Conservation (phyloP, 2,329 filamentous ascomycete genomes). For the Claviceps sp. region DNA sequence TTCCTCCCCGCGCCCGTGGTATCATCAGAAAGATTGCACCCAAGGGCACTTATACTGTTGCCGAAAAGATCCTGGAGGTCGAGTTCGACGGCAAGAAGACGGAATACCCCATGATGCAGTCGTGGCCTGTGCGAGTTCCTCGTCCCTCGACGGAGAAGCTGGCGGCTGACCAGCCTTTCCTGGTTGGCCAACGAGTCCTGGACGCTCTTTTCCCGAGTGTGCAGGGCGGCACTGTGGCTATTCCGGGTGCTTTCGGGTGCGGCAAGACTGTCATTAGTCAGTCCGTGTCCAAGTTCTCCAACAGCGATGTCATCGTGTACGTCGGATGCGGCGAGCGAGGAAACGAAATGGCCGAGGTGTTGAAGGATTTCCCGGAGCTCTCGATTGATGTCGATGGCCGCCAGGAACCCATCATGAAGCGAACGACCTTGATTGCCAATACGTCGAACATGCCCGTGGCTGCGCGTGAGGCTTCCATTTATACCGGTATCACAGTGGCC, state of each 20-base stretch:
- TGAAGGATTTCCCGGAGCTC: conserved; percentile 99
- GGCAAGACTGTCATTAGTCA: conserved; percentile 99
- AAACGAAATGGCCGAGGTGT: conserved; percentile 98
- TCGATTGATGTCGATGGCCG: conserved; percentile 88
- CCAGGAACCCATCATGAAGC: conserved; percentile 99
- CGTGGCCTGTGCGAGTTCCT: conserved; percentile 93
- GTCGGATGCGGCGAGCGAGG: conserved; percentile 86
- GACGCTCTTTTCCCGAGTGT: conserved; percentile 95
- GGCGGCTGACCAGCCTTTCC: conserved; percentile 76
- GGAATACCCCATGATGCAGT: conserved; percentile 96
- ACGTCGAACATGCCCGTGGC: conserved; percentile 99
- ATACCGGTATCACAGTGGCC: conserved; percentile 86
- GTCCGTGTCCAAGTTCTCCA: conserved; percentile 98
- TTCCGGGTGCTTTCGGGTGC: conserved; percentile 95
- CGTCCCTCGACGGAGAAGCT: conserved; percentile 87
- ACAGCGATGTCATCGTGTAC: conserved; percentile 97
- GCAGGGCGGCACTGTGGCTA: conserved; percentile 93
- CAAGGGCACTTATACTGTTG: conserved; percentile 88
- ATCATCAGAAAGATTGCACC: conserved; percentile 82
- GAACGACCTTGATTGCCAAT: conserved; percentile 94
- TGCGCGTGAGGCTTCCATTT: conserved; percentile 95
- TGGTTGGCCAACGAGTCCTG: conserved; percentile 92
- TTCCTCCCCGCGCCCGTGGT: conserved; percentile 80
- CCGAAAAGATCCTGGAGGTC: conserved; percentile 84
- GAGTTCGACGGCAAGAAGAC: conserved; percentile 96